Conservation (phyloP, 345 rosid genomes). For the Populus pruinosa region DNA sequence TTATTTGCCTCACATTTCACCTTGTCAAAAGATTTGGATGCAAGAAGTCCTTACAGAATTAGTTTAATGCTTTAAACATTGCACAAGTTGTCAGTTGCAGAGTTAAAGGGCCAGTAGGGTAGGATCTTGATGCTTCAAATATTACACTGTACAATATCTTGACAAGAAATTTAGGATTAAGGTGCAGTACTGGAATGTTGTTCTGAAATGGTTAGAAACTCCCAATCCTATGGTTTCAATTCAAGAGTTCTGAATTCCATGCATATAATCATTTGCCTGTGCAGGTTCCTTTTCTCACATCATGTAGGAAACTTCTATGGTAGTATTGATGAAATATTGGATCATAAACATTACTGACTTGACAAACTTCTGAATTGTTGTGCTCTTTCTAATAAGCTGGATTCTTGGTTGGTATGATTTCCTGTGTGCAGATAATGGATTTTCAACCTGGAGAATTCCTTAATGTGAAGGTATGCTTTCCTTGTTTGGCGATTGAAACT, state of each 20-base stretch:
- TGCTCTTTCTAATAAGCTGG: neutral
- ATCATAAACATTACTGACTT: neutral
- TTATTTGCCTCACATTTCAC: neutral
- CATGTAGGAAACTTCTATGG: neutral
- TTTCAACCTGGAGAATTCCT: slow-evolving; percentile 94
- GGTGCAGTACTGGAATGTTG: neutral
- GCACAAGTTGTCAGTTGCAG: neutral
- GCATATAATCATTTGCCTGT: neutral
- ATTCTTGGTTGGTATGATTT: slow-evolving; percentile 1
- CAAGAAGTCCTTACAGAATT: neutral
- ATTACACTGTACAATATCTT: neutral
- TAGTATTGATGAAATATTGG: neutral
- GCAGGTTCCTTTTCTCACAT: neutral
- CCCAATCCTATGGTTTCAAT: neutral
- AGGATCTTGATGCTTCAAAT: neutral
- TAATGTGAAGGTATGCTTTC: slow-evolving; percentile 64
- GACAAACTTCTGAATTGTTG: neutral
- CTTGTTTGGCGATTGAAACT: slow-evolving; percentile 7
- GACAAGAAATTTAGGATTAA: neutral
- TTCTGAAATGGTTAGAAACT: neutral
- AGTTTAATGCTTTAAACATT: neutral
- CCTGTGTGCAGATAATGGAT: slow-evolving; percentile 70
- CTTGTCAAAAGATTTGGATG: neutral
- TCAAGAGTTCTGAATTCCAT: neutral
- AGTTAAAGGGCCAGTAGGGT: neutral